phyloP scores from a whole-genome alignment of 768 basidiomycete species.

The Rhodotorula babjevae region DNA sequence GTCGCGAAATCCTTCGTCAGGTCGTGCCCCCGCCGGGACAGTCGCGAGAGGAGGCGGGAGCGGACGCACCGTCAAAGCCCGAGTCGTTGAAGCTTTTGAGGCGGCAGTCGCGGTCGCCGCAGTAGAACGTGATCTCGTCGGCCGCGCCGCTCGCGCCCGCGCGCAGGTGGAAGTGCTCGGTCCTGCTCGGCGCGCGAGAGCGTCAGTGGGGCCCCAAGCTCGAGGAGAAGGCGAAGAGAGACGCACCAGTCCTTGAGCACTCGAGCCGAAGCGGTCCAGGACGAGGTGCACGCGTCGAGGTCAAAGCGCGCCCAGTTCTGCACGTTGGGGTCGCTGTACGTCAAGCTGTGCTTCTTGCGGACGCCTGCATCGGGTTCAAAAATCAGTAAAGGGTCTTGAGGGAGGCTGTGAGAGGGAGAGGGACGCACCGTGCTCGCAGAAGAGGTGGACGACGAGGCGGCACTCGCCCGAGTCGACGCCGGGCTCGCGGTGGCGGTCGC shows the following conservation, averaged over 20 bases:
- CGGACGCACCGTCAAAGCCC: neutral
- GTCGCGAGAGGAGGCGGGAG: no score
- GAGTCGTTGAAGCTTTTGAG: slow-evolving; percentile 28
- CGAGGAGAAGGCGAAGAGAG: no score
- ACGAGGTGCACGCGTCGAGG: neutral
- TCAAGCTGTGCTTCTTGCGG: slow-evolving; percentile 35
- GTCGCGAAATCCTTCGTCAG: no score
- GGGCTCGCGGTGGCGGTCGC: neutral
- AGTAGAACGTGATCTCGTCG: slow-evolving; percentile 39
- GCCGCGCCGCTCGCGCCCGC: neutral
- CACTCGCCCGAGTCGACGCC: slow-evolving; percentile 22
- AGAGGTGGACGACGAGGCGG: slow-evolving; percentile 23
- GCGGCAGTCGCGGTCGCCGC: neutral
- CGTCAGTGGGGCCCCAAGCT: neutral
- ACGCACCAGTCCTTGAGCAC: slow-evolving; percentile 31
- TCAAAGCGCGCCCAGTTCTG: slow-evolving; percentile 29
- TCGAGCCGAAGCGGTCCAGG: slow-evolving; percentile 26
- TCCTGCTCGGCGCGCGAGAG: neutral
- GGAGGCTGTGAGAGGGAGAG: no score
- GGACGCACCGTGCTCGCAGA: slow-evolving; percentile 32
- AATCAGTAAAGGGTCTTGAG: no score
- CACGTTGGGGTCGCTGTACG: slow-evolving; percentile 25
- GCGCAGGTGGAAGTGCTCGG: slow-evolving; percentile 31
- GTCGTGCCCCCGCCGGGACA: neutral
- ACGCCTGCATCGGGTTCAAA: slow-evolving; percentile 6